Conservation (phyloP, 345 rosid species). For the Pelargonium nanum region DNA sequence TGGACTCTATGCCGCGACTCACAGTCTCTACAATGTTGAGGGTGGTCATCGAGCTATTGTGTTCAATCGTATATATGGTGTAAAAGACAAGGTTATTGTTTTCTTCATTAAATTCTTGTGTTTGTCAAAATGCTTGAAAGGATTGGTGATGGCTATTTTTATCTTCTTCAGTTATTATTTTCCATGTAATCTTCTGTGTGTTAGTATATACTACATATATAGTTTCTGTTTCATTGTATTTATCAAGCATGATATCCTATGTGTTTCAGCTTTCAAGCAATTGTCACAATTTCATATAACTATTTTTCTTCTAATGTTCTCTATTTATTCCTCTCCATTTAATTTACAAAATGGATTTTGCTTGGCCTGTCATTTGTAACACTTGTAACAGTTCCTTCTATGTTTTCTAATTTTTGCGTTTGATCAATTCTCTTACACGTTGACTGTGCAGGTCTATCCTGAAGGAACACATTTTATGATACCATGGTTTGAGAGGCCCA, state of each 20-base stretch:
- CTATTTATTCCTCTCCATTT: too few species aligned
- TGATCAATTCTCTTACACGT: neutral
- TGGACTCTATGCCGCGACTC: constrained; percentile 54
- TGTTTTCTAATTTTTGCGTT: neutral
- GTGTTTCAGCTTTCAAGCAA: neutral
- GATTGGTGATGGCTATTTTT: neutral
- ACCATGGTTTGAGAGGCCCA: constrained; percentile 94
- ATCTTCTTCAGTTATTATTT: neutral
- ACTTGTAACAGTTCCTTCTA: too few species aligned
- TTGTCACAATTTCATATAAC: neutral
- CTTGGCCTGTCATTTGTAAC: too few species aligned
- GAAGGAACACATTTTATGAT: constrained; percentile 94
- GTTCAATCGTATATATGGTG: constrained; percentile 47
- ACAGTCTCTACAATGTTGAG: constrained; percentile 64
- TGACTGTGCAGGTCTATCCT: constrained; percentile 59
- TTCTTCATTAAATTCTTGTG: neutral
- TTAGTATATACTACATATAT: too few species aligned
- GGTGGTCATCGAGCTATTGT: constrained; percentile 68
- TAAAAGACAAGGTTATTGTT: constrained; percentile 45
- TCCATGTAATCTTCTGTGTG: neutral
- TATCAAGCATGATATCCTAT: neutral
- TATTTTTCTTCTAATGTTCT: too few species aligned
- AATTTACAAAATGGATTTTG: too few species aligned
- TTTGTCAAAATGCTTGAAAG: neutral
- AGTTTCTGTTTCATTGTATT: too few species aligned